These are phyloP conservation scores for Clitopilus passeckerianus DNA, from an alignment of 768 basidiomycete genomes.

Conservation along the genomic window DNA sequence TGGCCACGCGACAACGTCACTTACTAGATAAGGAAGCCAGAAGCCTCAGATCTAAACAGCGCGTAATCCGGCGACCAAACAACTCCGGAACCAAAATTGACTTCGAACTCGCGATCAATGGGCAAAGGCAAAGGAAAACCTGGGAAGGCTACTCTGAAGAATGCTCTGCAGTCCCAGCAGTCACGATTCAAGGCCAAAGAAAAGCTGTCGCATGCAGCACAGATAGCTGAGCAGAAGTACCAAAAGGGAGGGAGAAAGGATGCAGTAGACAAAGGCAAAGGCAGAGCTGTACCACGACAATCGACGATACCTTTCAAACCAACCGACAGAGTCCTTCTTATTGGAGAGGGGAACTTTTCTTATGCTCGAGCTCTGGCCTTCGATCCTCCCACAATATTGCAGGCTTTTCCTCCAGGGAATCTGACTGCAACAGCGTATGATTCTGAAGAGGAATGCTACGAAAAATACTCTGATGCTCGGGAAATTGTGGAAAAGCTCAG, in stretches of 20 bases:
- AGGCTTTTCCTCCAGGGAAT: slow-evolving; percentile 54
- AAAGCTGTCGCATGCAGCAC: slow-evolving; percentile 45
- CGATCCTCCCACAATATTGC: slow-evolving; percentile 40
- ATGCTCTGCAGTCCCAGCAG: slow-evolving; percentile 67
- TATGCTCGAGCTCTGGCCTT: slow-evolving; percentile 73
- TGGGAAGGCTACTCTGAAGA: slow-evolving; percentile 44
- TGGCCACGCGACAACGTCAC: neutral
- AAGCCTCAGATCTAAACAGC: slow-evolving; percentile 6
- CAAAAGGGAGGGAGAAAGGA: slow-evolving; percentile 23
- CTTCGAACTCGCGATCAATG: slow-evolving; percentile 20
- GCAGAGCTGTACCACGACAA: slow-evolving; percentile 27
- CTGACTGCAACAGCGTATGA: slow-evolving; percentile 87
- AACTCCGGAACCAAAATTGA: neutral
- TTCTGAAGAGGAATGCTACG: slow-evolving; percentile 64
- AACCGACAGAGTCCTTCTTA: slow-evolving; percentile 65
- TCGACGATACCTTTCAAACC: slow-evolving; percentile 60
- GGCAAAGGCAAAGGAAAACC: slow-evolving; percentile 34
- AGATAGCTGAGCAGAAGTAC: slow-evolving; percentile 43
- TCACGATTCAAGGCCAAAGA: slow-evolving; percentile 58
- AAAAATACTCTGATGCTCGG: slow-evolving; percentile 76
- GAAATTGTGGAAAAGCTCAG: slow-evolving; percentile 52
- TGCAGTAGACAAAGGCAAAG: slow-evolving; percentile 25
- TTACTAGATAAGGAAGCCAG: neutral
- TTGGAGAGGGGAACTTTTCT: slow-evolving; percentile 97
- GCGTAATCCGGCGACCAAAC: slow-evolving; percentile 1